Evolutionary conservation across 352 stramenopile species (phyloP).

Genomic region (Blastocystis sp.): DNA sequence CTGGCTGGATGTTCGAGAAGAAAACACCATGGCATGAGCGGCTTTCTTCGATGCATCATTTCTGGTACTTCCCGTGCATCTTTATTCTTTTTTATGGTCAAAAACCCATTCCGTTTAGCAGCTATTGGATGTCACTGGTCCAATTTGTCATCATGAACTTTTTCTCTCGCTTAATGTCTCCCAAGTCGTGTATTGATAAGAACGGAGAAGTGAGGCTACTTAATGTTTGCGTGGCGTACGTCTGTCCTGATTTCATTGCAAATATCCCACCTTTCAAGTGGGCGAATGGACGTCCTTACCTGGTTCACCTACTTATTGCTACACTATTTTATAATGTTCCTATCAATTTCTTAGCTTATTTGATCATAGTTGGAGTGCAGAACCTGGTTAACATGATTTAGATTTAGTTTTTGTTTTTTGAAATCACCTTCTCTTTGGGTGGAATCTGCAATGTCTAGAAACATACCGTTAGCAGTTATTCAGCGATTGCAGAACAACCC

Average conservation of each 20-base stretch:
- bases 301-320: conserved; percentile 11
- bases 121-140: conserved; percentile 44
- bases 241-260: conserved; percentile 4
- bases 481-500: conserved; percentile 70
- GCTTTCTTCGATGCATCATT: conserved; percentile 36
- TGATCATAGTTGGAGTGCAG: neutral
- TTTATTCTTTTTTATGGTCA: conserved; percentile 30
- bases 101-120: neutral
- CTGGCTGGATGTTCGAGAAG: conserved; percentile 43
- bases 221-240: conserved; percentile 22
- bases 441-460: conserved; percentile 1
- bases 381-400: neutral
- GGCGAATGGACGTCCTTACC: neutral
- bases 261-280: conserved; percentile 55
- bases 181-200: neutral
- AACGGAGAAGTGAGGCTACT: neutral
- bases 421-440: neutral
- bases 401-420: neutral
- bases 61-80: conserved; percentile 57
- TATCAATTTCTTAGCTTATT: conserved; percentile 42
- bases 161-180: conserved; percentile 1
- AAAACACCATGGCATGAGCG: neutral
- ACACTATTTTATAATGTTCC: conserved; percentile 50
- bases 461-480: conserved; percentile 37
- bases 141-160: conserved; percentile 24